Percentiles rank a stretch among this genome's conserved stretches.
Evolutionary conservation across 2,329 filamentous ascomycete genomes (phyloP).

Genomic region (Clarireedia sp.): DNA sequence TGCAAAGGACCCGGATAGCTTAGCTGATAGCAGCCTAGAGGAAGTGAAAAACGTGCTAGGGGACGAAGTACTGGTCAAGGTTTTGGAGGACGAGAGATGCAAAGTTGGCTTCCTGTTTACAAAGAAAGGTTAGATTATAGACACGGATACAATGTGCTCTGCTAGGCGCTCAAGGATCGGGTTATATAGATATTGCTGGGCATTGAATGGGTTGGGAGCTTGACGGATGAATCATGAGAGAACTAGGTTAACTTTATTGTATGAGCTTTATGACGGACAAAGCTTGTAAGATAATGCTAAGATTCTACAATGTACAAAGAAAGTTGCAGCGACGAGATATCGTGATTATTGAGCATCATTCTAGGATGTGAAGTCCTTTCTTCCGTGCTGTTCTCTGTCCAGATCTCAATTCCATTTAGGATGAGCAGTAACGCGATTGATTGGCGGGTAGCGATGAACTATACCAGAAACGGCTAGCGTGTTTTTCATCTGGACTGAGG

Average conservation of each 20-base stretch:
- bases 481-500: background rate
- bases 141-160: background rate
- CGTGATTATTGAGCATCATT: background rate
- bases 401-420: constrained; percentile 3
- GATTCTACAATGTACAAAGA: no score
- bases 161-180: background rate
- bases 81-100: constrained; percentile 36
- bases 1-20: constrained; percentile 27
- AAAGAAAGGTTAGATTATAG: constrained; percentile 25
- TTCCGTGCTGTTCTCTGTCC: constrained; percentile 7
- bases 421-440: background rate
- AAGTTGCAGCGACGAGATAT: no score
- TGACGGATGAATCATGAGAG: no score
- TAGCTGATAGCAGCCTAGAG: constrained; percentile 29
- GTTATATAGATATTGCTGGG: background rate
- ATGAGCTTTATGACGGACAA: background rate
- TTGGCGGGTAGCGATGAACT: background rate
- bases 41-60: constrained; percentile 33
- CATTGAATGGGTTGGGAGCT: background rate
- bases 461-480: background rate
- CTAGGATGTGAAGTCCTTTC: background rate
- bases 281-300: no score
- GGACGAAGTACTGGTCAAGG: constrained; percentile 41
- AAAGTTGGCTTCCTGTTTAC: constrained; percentile 43
- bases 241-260: background rate